Evolutionary conservation across 2,329 filamentous ascomycete species (phyloP).

Genomic region (Eurotiales sp.): DNA sequence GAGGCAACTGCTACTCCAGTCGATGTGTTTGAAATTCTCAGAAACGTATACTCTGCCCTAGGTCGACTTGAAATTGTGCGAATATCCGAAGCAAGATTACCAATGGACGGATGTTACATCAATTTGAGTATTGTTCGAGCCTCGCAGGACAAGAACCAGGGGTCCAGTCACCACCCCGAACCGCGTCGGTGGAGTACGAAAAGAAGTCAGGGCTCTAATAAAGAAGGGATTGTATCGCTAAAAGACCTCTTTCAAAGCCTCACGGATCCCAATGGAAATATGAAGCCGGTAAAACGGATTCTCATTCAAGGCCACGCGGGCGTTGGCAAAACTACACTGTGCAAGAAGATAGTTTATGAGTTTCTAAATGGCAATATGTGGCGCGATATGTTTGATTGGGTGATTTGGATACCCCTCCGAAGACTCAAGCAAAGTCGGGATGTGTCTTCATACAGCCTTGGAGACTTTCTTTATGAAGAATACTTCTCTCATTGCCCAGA

Average conservation of each 20-base stretch:
- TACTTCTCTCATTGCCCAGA: slow-evolving; percentile 23
- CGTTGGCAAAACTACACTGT: slow-evolving; percentile 40
- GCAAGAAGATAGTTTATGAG: slow-evolving; percentile 39
- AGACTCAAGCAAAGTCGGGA: not conserved
- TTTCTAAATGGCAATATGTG: slow-evolving; percentile 19
- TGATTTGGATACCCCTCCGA: slow-evolving; percentile 1
- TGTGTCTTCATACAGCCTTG: slow-evolving; percentile 20
- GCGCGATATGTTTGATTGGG: not conserved
- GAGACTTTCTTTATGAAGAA: slow-evolving; percentile 24
- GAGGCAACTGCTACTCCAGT: not conserved
- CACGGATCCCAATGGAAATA: not conserved
- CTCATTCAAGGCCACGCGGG: slow-evolving; percentile 36
- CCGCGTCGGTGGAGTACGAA: not conserved
- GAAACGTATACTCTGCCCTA: not conserved
- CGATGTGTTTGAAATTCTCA: not conserved
- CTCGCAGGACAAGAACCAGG: not conserved
- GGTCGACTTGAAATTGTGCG: not conserved
- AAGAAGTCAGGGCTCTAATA: no score
- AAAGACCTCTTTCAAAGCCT: not conserved
- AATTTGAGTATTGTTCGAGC: not conserved
- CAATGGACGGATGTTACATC: not conserved
- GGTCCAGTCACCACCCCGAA: not conserved
- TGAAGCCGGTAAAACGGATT: slow-evolving; percentile 24
- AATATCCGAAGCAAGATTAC: not conserved
- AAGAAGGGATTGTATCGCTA: not conserved